These are phyloP conservation scores for Malassezia yamatoensis DNA, from an alignment of 1,284 basidiomycete species.

Conservation along the genomic window DNA sequence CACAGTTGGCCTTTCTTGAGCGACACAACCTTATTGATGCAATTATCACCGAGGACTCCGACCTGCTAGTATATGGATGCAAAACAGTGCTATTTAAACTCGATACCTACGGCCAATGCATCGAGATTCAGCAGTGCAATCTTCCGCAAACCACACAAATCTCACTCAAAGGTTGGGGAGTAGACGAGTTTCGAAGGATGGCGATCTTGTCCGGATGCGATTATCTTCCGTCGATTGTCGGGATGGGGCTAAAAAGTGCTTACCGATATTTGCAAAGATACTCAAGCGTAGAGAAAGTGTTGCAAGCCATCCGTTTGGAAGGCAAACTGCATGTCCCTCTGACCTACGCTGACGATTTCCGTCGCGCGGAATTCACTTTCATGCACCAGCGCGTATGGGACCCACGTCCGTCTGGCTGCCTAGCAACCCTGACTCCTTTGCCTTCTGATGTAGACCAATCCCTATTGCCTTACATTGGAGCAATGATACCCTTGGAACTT, in stretches of 20 bases:
- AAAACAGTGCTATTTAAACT: conserved; percentile 56
- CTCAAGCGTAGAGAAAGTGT: conserved; percentile 74
- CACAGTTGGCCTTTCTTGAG: conserved; percentile 88
- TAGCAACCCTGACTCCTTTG: conserved; percentile 35
- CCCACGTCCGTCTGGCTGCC: conserved; percentile 50
- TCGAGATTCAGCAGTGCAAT: conserved; percentile 66
- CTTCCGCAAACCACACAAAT: conserved; percentile 66
- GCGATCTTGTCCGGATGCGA: conserved; percentile 95
- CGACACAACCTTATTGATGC: conserved; percentile 71
- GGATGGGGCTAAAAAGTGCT: conserved; percentile 66
- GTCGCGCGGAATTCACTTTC: conserved; percentile 78
- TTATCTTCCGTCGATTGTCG: conserved; percentile 55
- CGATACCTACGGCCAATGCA: conserved; percentile 56
- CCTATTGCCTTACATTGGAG: conserved; percentile 36
- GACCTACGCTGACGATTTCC: conserved; percentile 56
- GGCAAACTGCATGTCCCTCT: conserved; percentile 72
- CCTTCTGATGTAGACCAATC: conserved; percentile 26
- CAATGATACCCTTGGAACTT: conserved; percentile 29
- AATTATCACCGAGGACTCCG: conserved; percentile 95
- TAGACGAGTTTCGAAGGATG: conserved; percentile 82
- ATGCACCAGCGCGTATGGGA: conserved; percentile 87
- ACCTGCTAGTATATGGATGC: conserved; percentile 93
- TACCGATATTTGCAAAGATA: conserved; percentile 68
- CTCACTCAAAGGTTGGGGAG: conserved; percentile 76
- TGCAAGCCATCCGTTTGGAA: conserved; percentile 70